Evolutionary conservation across 1,139 yeast genomes (phyloP), one percentile per base, ranked within the genome.

Genomic region (Geotrichum restrictum): DNA sequence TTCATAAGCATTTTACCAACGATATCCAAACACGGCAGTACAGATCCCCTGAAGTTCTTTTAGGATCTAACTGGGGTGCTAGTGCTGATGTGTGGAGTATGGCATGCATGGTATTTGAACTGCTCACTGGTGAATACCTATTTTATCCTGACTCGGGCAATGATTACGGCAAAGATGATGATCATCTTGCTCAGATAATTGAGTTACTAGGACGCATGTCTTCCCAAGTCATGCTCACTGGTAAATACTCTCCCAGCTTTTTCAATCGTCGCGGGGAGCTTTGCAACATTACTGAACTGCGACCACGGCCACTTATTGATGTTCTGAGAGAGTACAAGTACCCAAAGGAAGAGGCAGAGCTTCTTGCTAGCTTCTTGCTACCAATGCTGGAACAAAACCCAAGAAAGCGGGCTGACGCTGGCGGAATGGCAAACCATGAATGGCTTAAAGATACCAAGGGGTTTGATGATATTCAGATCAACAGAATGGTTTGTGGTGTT

Each of bases 11-110:
- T 67, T 85, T 84, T 68, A 85, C 95, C 16, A 80, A 85, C 66
- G 93, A 85, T 64, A 86, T 88, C 59, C 95, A 88, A 69, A 88
- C 96, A 0, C 74, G 96, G 45, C 95, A 88, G 66, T 88, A 88
- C 67, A 72, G 96, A 36, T 78, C 94, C 1, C 95, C 95, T 0
- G 96, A 88, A 66, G 83, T 86, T 38, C 69, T 81, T 24, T 69
- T 83, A 47, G 86, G 89, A 45, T 76, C 81, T 16, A 66, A 75
- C 18, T 88, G 95, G 95, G 95, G 96, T 11, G 85, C 89, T 42
- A 80, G 86, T 48, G 81, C 89, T 1, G 96, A 88, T 66, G 73
- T 85, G 45, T 88, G 96, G 96, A 83, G 91, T 37, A 73, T 82
- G 65, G 95, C 91, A 0, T 88, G 96, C 70, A 74, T 88, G 62